Base-by-base conservation (phyloP, 2,329 filamentous ascomycete genomes). In the Sporothrix variecibatus region DNA sequence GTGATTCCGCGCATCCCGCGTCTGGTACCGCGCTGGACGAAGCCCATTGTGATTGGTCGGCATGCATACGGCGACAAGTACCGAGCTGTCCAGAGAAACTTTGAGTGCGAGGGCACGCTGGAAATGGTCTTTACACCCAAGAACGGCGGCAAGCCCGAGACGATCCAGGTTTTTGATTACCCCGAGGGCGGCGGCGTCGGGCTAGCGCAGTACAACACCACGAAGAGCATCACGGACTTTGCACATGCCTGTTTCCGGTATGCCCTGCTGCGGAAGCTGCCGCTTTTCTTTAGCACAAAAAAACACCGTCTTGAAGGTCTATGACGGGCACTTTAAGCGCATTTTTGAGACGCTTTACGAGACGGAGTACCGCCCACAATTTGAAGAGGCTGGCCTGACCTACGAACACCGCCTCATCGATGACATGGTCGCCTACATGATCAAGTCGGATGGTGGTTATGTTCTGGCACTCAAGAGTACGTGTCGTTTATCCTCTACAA, bases 351-450 rank as follows among this genome's bases (percentile, higher is more conserved):
- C 97, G 81, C 90, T 98, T 80, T 98, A 95, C 85, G 94, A 98
- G 77, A 89, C 88, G 74, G 86, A 92, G 79, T 99, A 98, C 88
- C 92, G 93, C 88, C 88, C 90, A 82, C 89, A 94, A 60, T 98
- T 98, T 79, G 95, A 98, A 82, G 92, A 91, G 81, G 93, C 94
- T 87, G 90, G 90, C 76, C 97, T 98, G 86, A 98, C 96, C 95
- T 98, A 98, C 83, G 96, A 99, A 91, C 96, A 99, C 87, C 93
- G 96, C 81, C 88, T 99, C 79, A 98, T 99, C 81, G 96, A 99
- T 85, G 96, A 99, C 86, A 98, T 99, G 96, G 96, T 99, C 77
- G 96, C 96, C 70, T 95, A 99, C 89, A 99, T 99, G 96, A 93
- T 99, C 88, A 99, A 99, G 93, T 96, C 93, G 85, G 90, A 92